Evolutionary conservation across 2,329 filamentous ascomycete genomes (phyloP).

Genomic region (Colletotrichum eremochloae): DNA sequence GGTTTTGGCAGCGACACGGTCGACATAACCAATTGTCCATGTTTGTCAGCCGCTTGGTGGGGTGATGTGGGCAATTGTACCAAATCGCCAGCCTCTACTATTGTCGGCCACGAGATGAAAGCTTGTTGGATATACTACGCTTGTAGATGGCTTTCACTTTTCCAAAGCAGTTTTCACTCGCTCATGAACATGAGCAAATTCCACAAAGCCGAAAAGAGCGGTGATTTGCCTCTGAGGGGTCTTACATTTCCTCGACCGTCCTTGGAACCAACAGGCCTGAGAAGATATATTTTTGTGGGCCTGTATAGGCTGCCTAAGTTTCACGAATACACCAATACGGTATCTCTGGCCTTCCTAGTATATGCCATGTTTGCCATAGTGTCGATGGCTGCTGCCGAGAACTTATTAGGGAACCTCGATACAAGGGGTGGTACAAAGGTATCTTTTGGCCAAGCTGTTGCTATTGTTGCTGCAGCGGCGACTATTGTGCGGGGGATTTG

Average conservation of each 20-base stretch:
- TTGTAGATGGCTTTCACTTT: background rate
- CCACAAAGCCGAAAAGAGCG: conserved; percentile 4
- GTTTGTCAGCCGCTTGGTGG: conserved; percentile 10
- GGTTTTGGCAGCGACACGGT: background rate
- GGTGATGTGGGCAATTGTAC: background rate
- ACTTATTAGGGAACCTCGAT: background rate
- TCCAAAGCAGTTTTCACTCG: conserved; percentile 8
- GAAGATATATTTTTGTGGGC: no score
- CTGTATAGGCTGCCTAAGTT: rapidly evolving
- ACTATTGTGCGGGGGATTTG: background rate
- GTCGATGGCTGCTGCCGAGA: conserved; percentile 13
- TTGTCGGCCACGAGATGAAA: background rate
- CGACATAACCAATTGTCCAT: background rate
- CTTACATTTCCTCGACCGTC: background rate
- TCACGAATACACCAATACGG: background rate
- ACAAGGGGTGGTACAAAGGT: rapidly evolving
- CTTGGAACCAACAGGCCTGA: background rate
- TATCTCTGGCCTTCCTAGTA: conserved; percentile 4
- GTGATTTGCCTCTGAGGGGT: background rate
- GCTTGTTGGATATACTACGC: conserved; percentile 11
- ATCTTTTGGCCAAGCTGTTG: conserved; percentile 8
- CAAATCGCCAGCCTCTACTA: no score
- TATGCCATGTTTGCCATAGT: conserved; percentile 9
- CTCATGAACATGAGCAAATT: background rate
- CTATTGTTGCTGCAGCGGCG: conserved; percentile 12